Conservation (phyloP, 768 basidiomycete genomes). For the Lactarius vividus region DNA sequence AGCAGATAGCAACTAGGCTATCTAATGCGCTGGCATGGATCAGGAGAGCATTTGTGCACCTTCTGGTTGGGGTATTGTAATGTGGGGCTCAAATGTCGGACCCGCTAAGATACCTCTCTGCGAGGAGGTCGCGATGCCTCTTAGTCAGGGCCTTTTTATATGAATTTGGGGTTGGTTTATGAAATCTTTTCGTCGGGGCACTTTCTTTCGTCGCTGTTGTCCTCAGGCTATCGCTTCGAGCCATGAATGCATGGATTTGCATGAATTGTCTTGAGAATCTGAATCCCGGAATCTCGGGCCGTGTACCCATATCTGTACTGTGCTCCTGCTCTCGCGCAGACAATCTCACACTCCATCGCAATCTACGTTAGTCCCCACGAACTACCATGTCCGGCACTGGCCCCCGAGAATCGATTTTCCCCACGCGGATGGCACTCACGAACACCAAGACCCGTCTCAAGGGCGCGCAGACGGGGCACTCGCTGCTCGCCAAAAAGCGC, state of each 20-base stretch:
- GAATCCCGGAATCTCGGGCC: slow-evolving; percentile 9
- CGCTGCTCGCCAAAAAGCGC: slow-evolving; percentile 93
- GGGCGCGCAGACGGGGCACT: slow-evolving; percentile 93
- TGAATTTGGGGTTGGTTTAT: no score
- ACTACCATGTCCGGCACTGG: slow-evolving; percentile 82
- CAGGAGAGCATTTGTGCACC: background rate
- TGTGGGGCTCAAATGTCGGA: background rate
- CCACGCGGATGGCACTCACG: slow-evolving; percentile 95
- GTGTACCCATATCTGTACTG: background rate
- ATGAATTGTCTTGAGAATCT: no score
- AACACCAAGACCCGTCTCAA: slow-evolving; percentile 89
- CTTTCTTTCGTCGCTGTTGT: no score
- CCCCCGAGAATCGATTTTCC: slow-evolving; percentile 89
- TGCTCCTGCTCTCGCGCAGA: background rate
- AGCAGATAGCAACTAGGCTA: background rate
- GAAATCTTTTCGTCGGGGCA: background rate
- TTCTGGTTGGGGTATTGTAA: background rate
- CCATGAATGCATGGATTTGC: no score
- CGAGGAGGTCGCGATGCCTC: no score
- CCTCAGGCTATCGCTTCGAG: no score
- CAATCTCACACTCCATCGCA: background rate
- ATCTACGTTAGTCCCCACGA: background rate
- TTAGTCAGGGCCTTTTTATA: no score
- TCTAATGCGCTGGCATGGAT: background rate
- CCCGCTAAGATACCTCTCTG: background rate